Evolutionary conservation across 352 stramenopile species (phyloP), one percentile per base, ranked within the genome.

Genomic region (Phytophthora macrochlamydospora): DNA sequence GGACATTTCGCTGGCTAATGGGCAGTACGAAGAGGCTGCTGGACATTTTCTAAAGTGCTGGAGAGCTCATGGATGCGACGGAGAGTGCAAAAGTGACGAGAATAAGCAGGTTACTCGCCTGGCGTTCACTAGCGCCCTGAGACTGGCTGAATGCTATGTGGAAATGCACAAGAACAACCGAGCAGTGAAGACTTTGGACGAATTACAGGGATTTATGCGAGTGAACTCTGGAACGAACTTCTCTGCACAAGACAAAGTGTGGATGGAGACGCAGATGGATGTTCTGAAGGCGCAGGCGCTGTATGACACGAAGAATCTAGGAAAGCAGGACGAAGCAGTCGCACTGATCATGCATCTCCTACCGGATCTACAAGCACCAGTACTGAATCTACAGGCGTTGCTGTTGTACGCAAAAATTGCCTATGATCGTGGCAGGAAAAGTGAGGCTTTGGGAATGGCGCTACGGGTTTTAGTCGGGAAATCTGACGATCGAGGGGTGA

Each of bases 361-460:
- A 0, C 79, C 78, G 1, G 73, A 88, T 44, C 60, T 91, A 14
- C 74, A 90, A 38, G 73, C 76, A 7, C 60, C 79, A 2, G 56
- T 59, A 1, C 69, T 90, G 51, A 89, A 90, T 43, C 55, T 92
- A 49, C 77, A 94, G n/a, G 86, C 86, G 2, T 52, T 94, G 29
- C 51, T 87, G 28, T 46, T 91, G 8, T 94, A 92, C 48, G 75
- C 80, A 3, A 75, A 48, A 24, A 81, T 94, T 12, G 83, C 86
- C 1, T 66, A 88, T 44, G 81, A 91, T 52, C 77, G 83, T 3
- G 82, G 80, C 11, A 83, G 79, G 46, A 81, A 79, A 32, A 78
- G 59, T 45, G 83, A 94, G 24, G 86, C 82, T 2, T 46, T 94
- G 37, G 82, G 75, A 57, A 94, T 94, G 83, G 50, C 80, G 9